These are phyloP conservation scores for Epichloe aotearoae DNA, from an alignment of 2,329 filamentous ascomycete genomes.

Conservation along the genomic window DNA sequence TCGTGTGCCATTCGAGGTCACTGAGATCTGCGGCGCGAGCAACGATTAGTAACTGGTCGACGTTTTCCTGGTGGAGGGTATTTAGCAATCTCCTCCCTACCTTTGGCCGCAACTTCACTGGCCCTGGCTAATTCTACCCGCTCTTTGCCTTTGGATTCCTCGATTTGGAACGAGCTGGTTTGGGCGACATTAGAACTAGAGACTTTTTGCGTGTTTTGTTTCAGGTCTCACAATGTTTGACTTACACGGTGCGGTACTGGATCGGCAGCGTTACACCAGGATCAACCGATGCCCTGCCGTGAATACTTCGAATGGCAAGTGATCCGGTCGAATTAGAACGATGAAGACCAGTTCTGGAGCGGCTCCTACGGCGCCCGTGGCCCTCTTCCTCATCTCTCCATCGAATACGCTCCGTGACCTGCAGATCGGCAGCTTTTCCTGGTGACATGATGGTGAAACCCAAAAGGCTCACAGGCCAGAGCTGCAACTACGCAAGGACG, in stretches of 20 bases:
- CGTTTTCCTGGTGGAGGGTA: too few species aligned
- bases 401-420: conserved; percentile 17
- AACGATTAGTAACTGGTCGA: background rate
- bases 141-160: conserved; percentile 36
- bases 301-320: conserved; percentile 27
- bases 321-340: conserved; percentile 21
- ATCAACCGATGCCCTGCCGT: conserved; percentile 15
- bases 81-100: conserved; percentile 13
- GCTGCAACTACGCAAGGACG: background rate
- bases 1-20: conserved; percentile 54
- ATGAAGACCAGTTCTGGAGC: conserved; percentile 7
- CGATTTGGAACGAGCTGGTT: conserved; percentile 38
- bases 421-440: conserved; percentile 6
- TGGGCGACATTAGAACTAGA: background rate
- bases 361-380: conserved; percentile 10
- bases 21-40: conserved; percentile 34
- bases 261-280: conserved; percentile 29
- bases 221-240: background rate
- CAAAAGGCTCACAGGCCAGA: background rate
- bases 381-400: conserved; percentile 25
- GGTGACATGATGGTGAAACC: conserved; percentile 7
- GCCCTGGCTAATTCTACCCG: conserved; percentile 24
- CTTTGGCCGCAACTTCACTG: conserved; percentile 31
- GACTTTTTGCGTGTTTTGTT: background rate
- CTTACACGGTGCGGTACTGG: conserved; percentile 41